Evolutionary conservation across 2,329 filamentous ascomycete genomes (phyloP).

Genomic region (Pochonia chlamydosporia): DNA sequence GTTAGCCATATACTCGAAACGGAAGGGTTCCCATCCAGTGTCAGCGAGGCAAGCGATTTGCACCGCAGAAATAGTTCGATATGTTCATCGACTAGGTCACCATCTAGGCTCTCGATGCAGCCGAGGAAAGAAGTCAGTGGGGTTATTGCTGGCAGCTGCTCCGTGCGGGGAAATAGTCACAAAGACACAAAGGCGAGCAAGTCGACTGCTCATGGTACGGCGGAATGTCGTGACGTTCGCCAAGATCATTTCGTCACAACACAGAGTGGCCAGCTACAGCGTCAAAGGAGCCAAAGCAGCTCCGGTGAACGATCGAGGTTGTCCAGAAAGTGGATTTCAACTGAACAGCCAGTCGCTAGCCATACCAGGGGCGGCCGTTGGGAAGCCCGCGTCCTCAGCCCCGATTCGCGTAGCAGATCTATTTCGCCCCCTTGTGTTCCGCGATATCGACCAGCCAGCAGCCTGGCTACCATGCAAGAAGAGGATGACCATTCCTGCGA

Average conservation of each 20-base stretch:
- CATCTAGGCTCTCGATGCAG: not conserved
- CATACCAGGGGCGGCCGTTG: not conserved
- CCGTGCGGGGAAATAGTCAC: not conserved
- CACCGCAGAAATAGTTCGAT: not conserved
- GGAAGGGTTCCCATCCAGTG: not conserved
- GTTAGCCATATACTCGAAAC: conserved; percentile 3
- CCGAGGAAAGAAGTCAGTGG: not conserved
- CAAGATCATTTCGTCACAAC: not conserved
- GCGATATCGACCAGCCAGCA: conserved; percentile 7
- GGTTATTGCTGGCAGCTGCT: not conserved
- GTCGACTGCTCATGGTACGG: not conserved
- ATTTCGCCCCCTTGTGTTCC: conserved; percentile 11
- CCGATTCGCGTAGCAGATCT: not conserved
- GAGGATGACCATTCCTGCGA: not conserved
- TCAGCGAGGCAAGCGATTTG: conserved; percentile 2
- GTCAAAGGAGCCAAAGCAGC: not conserved
- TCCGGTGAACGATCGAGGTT: not conserved
- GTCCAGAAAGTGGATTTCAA: not conserved
- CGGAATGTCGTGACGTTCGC: not conserved
- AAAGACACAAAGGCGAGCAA: not conserved
- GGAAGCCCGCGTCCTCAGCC: conserved; percentile 4
- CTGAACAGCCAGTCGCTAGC: not conserved
- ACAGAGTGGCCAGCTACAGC: not conserved
- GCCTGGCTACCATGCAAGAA: not conserved
- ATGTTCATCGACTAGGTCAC: not conserved